Evolutionary conservation across 495 filamentous ascomycete genomes (phyloP).

Genomic region (Neurospora sp.): DNA sequence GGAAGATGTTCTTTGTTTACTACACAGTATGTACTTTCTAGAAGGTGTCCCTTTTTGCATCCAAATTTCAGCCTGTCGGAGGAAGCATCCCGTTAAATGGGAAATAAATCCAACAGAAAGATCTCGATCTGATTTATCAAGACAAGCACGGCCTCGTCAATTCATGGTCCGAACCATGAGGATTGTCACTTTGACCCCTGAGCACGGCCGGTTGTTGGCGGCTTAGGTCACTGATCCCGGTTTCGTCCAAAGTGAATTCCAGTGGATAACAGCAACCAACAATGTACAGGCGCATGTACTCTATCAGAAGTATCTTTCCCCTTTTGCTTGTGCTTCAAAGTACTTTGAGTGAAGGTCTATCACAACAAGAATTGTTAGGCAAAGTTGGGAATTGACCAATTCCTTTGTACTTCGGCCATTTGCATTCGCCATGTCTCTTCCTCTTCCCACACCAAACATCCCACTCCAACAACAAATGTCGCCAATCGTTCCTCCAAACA

Average conservation of each 20-base stretch:
- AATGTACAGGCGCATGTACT: not conserved
- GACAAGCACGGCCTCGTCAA: not conserved
- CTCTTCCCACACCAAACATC: not conserved
- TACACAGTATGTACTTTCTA: not conserved
- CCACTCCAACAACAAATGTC: not conserved
- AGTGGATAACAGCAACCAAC: not conserved
- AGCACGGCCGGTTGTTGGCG: not conserved
- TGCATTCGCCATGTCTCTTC: not conserved
- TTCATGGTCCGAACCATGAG: not conserved
- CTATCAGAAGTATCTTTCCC: not conserved
- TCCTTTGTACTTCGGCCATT: not conserved
- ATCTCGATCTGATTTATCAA: not conserved
- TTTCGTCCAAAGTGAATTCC: not conserved
- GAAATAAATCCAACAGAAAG: not conserved
- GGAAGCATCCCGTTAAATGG: not conserved
- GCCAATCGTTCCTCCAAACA: no score
- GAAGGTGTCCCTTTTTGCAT: not conserved
- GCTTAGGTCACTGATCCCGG: not conserved
- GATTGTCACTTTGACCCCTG: not conserved
- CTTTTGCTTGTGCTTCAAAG: rapidly evolving
- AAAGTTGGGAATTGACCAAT: not conserved
- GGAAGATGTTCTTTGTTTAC: not conserved
- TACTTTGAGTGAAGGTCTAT: not conserved
- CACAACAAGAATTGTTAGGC: not conserved
- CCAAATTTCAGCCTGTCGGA: not conserved